These are phyloP conservation scores for Oropetium thomaeum DNA, from an alignment of 176 grass and related monocot genomes.

Conservation along the genomic window DNA sequence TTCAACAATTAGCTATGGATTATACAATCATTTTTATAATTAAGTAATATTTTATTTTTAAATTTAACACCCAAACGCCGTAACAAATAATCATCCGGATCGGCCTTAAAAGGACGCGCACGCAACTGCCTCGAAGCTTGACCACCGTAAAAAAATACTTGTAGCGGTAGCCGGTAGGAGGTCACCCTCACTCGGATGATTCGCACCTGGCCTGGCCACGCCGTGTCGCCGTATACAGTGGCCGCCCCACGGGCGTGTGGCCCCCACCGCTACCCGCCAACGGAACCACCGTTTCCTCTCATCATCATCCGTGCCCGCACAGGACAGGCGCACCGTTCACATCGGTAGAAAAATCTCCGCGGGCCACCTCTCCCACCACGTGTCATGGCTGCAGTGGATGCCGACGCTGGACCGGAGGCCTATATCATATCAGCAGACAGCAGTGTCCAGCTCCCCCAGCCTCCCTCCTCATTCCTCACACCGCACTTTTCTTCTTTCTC, in stretches of 20 bases:
- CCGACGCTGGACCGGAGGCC: not conserved
- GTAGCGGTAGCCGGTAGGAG: not conserved
- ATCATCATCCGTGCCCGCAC: not conserved
- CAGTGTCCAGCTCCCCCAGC: not conserved
- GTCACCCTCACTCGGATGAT: not conserved
- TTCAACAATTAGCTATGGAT: too few species aligned
- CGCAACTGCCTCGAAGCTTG: not conserved
- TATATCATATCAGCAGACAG: too few species aligned
- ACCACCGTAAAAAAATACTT: not conserved
- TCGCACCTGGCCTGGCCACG: conserved; percentile 9
- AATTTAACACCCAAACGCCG: too few species aligned
- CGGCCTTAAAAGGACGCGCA: too few species aligned
- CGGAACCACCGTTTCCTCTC: not conserved
- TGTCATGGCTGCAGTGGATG: not conserved
- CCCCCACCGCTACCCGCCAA: not conserved
- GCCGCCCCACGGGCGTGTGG: not conserved
- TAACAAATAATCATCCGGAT: too few species aligned
- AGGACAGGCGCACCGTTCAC: not conserved
- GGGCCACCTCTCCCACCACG: not conserved
- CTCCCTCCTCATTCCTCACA: not conserved
- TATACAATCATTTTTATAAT: too few species aligned
- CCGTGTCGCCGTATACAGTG: not conserved
- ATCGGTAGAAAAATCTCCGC: not conserved
- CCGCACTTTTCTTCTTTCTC: not conserved
- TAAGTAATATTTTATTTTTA: too few species aligned